Conservation (phyloP, 345 rosid genomes). For the Rhodomyrtus tomentosa region DNA sequence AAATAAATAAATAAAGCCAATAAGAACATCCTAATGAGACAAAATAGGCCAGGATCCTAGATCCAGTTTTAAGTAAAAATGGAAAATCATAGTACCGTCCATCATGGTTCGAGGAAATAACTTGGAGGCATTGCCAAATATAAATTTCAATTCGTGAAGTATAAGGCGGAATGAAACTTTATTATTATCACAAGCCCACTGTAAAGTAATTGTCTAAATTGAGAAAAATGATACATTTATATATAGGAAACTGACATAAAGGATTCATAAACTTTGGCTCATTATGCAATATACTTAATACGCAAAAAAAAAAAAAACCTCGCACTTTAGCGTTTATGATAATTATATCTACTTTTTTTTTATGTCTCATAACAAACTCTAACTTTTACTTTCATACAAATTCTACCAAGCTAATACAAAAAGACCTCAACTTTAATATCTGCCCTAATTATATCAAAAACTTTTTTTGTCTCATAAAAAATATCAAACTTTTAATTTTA, state of each 20-base stretch:
- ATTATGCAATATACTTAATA: too few species aligned
- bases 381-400: too few species aligned
- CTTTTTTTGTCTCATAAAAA: too few species aligned
- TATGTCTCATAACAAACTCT: too few species aligned
- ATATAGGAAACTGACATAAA: neutral
- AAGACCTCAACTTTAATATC: too few species aligned
- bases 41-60: neutral
- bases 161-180: neutral
- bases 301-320: too few species aligned
- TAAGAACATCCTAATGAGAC: neutral
- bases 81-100: neutral
- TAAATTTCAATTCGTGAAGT: neutral
- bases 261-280: too few species aligned
- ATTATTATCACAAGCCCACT: neutral
- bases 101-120: neutral
- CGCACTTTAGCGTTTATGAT: too few species aligned
- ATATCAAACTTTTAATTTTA: too few species aligned
- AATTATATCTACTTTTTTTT: too few species aligned
- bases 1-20: neutral
- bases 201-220: neutral
- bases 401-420: too few species aligned
- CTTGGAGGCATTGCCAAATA: neutral
- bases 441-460: too few species aligned
- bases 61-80: neutral
- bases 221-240: neutral